Base-by-base conservation (phyloP, 2,329 filamentous ascomycete species). In the Ceratocystis diversiconidia region DNA sequence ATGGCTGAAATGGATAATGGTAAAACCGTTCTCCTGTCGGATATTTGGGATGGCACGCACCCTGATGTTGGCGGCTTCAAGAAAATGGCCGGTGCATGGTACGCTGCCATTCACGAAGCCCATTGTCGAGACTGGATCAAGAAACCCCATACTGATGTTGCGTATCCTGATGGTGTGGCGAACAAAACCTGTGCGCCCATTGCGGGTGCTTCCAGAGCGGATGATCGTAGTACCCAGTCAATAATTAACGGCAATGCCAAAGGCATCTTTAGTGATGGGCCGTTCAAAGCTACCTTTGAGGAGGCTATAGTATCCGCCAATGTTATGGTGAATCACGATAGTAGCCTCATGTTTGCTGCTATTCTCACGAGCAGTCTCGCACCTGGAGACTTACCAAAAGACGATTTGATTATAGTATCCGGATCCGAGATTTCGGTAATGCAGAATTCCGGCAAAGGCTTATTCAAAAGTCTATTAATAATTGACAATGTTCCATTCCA, bases 81-180 rank as follows among this genome's bases (percentile, higher is more conserved):
- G 55, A 76, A 77, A 71, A 78, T 79, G 76, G 76, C 76, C 41
- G 70, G 70, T 22, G 67, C 75, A 6, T 78, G 75, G 75, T 72
- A 72, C 63, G 65, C 59, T 0, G 70, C 72, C 25, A 71, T 75
- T 61, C 67, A 69, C 63, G 69, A 72, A 44, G 73, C 73, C 6
- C 59, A 67, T 19, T 67, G 68, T 7, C 46, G 52, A 2, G 68
- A 61, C 36, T 67, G 67, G 65, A 46, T 71, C 19, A 63, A 67
- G 6, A 22, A 41, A 1, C 68, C 69, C 5, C 46, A 3, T 25
- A 10, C 63, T 17, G 64, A 62, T 15, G 64, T 67, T 15, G 5
- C 59, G 15, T 66, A 64, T 30, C 19, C 55, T 2, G 68, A 69
- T 22, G 43, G 44, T 8, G 50, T 30, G 5, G 62, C 36, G 0